Percentiles rank a stretch among this genome's conserved stretches.
Evolutionary conservation across 2,329 filamentous ascomycete genomes (phyloP).

Genomic region (Aspergillus hortae): DNA sequence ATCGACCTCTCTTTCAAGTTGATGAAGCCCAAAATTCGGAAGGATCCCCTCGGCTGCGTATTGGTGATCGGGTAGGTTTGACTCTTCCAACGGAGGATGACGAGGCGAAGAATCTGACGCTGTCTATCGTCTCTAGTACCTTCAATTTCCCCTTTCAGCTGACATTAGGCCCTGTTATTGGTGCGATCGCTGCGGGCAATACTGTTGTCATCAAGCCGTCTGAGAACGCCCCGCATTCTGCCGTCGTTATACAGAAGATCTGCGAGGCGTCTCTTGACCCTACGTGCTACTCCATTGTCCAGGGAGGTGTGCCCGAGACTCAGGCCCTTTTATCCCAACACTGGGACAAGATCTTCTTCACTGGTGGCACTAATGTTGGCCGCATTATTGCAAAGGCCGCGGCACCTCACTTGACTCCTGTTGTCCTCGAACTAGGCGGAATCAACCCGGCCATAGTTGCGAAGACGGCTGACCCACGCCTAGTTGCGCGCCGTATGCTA

Average conservation of each 20-base stretch:
- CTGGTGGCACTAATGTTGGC: slow-evolving; percentile 74
- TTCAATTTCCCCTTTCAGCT: slow-evolving; percentile 94
- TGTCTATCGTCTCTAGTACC: slow-evolving; percentile 46
- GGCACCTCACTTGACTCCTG: slow-evolving; percentile 81
- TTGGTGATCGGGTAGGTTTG: slow-evolving; percentile 69
- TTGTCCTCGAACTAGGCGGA: slow-evolving; percentile 86
- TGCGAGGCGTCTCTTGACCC: slow-evolving; percentile 73
- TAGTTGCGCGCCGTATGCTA: slow-evolving; percentile 78
- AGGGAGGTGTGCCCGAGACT: slow-evolving; percentile 77
- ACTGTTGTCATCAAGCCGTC: slow-evolving; percentile 88
- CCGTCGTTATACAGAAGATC: slow-evolving; percentile 75
- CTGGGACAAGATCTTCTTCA: slow-evolving; percentile 99
- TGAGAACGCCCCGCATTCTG: slow-evolving; percentile 72
- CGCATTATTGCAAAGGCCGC: slow-evolving; percentile 88
- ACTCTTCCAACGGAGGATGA: neutral
- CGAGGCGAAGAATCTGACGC: slow-evolving; percentile 1
- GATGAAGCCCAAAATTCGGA: slow-evolving; percentile 71
- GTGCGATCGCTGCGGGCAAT: slow-evolving; percentile 89
- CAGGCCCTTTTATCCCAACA: slow-evolving; percentile 79
- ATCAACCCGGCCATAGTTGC: slow-evolving; percentile 90
- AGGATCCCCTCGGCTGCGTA: slow-evolving; percentile 80
- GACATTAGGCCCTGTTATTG: slow-evolving; percentile 72
- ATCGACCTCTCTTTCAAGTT: slow-evolving; percentile 65
- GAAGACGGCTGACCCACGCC: slow-evolving; percentile 70
- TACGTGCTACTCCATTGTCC: slow-evolving; percentile 70